Conservation (phyloP, 768 basidiomycete species). For the Hysterangium stoloniferum region DNA sequence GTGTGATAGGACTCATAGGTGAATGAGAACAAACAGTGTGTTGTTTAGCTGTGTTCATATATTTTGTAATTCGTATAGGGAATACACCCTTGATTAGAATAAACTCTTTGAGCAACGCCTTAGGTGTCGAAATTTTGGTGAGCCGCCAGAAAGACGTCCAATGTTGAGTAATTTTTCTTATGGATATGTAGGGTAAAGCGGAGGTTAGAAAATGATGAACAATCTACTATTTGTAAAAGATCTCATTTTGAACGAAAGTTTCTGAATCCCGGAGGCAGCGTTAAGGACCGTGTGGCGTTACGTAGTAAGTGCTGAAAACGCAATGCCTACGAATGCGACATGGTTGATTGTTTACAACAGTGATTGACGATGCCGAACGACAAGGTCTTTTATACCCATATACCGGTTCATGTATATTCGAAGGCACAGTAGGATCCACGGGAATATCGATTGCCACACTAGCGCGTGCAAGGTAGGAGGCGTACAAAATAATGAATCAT, state of each 20-base stretch:
- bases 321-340: not conserved
- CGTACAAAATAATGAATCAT: no score
- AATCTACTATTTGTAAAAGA: not conserved
- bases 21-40: no score
- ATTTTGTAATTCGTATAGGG: constrained; percentile 38
- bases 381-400: constrained; percentile 75
- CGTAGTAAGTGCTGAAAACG: constrained; percentile 48
- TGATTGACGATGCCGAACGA: constrained; percentile 90
- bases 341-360: constrained; percentile 32
- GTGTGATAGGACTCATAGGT: constrained; percentile 86
- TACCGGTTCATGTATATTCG: constrained; percentile 89
- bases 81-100: constrained; percentile 93
- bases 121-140: constrained; percentile 85
- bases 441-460: constrained; percentile 96
- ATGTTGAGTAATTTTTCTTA: not conserved
- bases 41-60: not conserved
- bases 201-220: constrained; percentile 48
- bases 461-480: constrained; percentile 79
- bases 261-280: constrained; percentile 94
- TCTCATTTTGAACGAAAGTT: constrained; percentile 44
- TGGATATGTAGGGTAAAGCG: constrained; percentile 61
- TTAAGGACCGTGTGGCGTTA: constrained; percentile 96
- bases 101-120: constrained; percentile 80
- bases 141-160: constrained; percentile 11
- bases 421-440: constrained; percentile 94